Conservation (phyloP, 2,329 filamentous ascomycete genomes). For the Fusarium sp. region DNA sequence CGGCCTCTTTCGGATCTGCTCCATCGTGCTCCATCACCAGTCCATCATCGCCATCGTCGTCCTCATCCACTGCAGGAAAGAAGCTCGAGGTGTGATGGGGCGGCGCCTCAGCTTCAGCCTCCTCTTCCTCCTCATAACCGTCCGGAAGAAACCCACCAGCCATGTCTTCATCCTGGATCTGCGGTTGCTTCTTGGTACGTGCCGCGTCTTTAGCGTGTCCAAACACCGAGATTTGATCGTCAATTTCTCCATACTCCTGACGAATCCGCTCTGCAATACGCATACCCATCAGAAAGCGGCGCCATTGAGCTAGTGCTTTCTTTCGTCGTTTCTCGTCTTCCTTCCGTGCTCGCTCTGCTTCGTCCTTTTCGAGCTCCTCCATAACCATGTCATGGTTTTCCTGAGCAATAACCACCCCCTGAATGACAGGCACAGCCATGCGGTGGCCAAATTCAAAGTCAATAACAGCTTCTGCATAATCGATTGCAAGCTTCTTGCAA, state of each 20-base stretch:
- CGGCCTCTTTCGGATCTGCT: neutral
- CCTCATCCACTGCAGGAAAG: constrained; percentile 58
- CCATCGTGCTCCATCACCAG: constrained; percentile 48
- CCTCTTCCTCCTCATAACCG: constrained; percentile 61
- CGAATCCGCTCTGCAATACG: constrained; percentile 81
- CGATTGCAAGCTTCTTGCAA: constrained; percentile 84
- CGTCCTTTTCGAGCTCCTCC: constrained; percentile 81
- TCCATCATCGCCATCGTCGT: constrained; percentile 50
- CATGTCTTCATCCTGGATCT: constrained; percentile 58
- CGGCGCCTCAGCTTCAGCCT: constrained; percentile 49
- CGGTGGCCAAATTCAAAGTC: constrained; percentile 97
- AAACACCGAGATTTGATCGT: constrained; percentile 62
- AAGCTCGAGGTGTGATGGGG: constrained; percentile 54
- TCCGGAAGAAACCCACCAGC: constrained; percentile 70
- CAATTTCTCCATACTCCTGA: constrained; percentile 76
- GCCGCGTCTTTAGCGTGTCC: constrained; percentile 55
- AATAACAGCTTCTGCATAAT: constrained; percentile 93
- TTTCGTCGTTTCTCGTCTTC: constrained; percentile 86
- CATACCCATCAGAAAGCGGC: constrained; percentile 85
- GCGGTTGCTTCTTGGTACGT: constrained; percentile 30
- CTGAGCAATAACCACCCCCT: constrained; percentile 86
- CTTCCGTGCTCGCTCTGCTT: constrained; percentile 76
- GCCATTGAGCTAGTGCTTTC: constrained; percentile 78
- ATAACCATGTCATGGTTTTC: constrained; percentile 79
- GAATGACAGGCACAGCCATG: constrained; percentile 91